A percentile compares a stretch with the other conserved stretches of the same genome.
Conservation (phyloP, 2,329 filamentous ascomycete species). For the Emericellopsis cladophorae region DNA sequence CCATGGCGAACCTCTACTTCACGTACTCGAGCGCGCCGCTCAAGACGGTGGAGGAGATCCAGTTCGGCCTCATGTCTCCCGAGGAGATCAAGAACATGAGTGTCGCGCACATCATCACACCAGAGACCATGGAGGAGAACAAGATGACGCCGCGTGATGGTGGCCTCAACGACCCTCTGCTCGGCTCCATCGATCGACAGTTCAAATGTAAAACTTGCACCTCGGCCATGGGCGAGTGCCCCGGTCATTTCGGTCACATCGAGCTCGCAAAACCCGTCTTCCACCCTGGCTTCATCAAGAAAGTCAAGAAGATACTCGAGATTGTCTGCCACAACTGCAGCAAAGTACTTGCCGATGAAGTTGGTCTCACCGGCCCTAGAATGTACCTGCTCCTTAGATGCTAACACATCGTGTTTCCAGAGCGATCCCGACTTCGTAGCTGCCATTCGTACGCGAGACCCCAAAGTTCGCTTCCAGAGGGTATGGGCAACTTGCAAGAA, state of each 20-base stretch:
- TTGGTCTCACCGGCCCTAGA: conserved; percentile 58
- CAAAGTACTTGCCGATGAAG: conserved; percentile 93
- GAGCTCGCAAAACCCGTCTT: conserved; percentile 94
- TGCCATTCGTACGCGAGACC: conserved; percentile 76
- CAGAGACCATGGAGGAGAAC: conserved; percentile 99
- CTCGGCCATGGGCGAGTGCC: conserved; percentile 90
- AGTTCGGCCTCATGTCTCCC: conserved; percentile 93
- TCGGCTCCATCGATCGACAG: conserved; percentile 91
- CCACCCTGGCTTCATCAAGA: conserved; percentile 91
- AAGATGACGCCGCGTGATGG: conserved; percentile 81
- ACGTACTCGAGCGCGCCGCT: conserved; percentile 87
- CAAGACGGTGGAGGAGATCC: conserved; percentile 97
- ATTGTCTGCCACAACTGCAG: conserved; percentile 98
- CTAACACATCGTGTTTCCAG: conserved; percentile 49
- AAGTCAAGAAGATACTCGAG: conserved; percentile 98
- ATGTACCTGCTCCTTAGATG: conserved; percentile 36
- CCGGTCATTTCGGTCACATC: conserved; percentile 97
- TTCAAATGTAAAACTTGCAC: conserved; percentile 95
- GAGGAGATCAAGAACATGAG: conserved; percentile 99
- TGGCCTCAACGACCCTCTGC: conserved; percentile 87
- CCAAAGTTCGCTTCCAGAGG: conserved; percentile 84
- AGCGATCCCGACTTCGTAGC: conserved; percentile 72
- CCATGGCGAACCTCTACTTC: conserved; percentile 87
- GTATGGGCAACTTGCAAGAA: conserved; percentile 90
- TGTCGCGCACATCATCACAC: conserved; percentile 88